Base-by-base conservation (phyloP, 2,329 filamentous ascomycete species). In the Herpomyces periplanetae region DNA sequence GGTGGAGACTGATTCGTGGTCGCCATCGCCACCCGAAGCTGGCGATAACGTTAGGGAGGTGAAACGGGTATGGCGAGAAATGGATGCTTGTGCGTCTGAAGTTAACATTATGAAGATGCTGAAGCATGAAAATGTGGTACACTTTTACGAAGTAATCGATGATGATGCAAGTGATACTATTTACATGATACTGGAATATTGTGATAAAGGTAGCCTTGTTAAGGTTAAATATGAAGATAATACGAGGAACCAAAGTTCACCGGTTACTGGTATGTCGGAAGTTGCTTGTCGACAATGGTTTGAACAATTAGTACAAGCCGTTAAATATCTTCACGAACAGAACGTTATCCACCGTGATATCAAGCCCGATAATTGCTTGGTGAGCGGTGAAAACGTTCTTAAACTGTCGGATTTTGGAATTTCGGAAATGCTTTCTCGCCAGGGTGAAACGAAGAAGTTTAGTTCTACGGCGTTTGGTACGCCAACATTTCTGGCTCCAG, bases 21-120 rank as follows among this genome's bases (percentile, higher is more conserved):
- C 25, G 37, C 43, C 15, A 43, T 45, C 14, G 39, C 42, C 8
- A 45, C 44, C 10, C 39, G n/a, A n/a, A n/a, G n/a, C n/a, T n/a
- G n/a, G n/a, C n/a, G n/a, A n/a, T n/a, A n/a, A n/a, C n/a, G n/a
- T n/a, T n/a, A n/a, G n/a, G n/a, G n/a, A n/a, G n/a, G n/a, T n/a
- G n/a, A n/a, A n/a, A n/a, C n/a, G n/a, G n/a, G n/a, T n/a, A n/a
- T n/a, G n/a, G n/a, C n/a, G n/a, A n/a, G n/a, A n/a, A n/a, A n/a
- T n/a, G n/a, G n/a, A n/a, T n/a, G n/a, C n/a, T n/a, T n/a, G n/a
- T n/a, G n/a, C n/a, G n/a, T n/a, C n/a, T n/a, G 80, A 96, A 38
- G 80, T 91, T 30, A 80, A 80, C 23, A 84, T 91, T 34, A 91
- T 96, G 73, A 96, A 91, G 46, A 91, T 91, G 41, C 49, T 91